These are phyloP conservation scores for Aegilops umbellulata DNA, from an alignment of 176 grass and related monocot genomes.

Conservation along the genomic window DNA sequence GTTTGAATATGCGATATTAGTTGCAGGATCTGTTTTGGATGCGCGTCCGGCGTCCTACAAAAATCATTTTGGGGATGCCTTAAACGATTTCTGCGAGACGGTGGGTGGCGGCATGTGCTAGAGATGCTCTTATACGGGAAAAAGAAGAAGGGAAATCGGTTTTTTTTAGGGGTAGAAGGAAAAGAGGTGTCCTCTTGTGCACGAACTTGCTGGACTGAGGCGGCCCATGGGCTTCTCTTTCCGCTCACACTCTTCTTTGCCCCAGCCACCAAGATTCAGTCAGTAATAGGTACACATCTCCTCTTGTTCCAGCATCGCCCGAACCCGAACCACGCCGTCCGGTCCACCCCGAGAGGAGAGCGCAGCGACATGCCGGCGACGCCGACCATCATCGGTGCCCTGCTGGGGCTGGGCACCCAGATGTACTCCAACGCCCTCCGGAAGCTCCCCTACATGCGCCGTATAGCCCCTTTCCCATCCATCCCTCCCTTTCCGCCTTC, in stretches of 20 bases:
- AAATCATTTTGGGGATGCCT: no score
- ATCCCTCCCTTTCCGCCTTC: background rate
- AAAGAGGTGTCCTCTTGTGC: no score
- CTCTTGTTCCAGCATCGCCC: background rate
- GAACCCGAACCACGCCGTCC: conserved; percentile 10
- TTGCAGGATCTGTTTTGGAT: no score
- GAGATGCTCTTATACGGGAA: no score
- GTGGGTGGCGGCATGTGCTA: no score
- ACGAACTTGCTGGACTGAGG: background rate
- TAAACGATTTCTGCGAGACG: no score
- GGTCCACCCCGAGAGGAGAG: conserved; percentile 28
- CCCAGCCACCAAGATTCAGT: background rate
- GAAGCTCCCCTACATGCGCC: conserved; percentile 95
- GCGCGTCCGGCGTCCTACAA: no score
- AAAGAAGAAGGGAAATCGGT: no score
- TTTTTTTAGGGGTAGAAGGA: no score
- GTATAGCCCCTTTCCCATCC: conserved; percentile 6
- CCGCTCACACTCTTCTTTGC: background rate
- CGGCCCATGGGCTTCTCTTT: conserved; percentile 15
- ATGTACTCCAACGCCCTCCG: conserved; percentile 99
- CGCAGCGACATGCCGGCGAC: conserved; percentile 67
- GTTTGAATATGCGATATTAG: no score
- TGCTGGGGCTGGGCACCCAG: conserved; percentile 79
- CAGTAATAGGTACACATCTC: background rate
- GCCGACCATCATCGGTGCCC: conserved; percentile 79